These are phyloP conservation scores for Podaxis sp. DNA, from an alignment of 768 basidiomycete genomes.

Conservation along the genomic window DNA sequence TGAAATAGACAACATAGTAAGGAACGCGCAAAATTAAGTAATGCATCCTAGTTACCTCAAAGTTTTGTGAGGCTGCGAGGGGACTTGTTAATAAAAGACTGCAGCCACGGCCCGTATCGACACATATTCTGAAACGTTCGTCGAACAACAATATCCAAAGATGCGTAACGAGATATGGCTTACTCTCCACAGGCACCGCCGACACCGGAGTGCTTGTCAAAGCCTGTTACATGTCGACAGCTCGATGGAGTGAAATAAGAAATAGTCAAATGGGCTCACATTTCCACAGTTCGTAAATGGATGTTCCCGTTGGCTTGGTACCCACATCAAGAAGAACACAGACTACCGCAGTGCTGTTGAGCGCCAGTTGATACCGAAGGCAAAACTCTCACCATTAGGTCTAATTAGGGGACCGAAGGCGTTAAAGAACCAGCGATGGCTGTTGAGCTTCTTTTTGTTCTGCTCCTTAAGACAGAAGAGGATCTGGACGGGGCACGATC, in stretches of 20 bases:
- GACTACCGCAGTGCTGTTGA: constrained; percentile 42
- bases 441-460: constrained; percentile 97
- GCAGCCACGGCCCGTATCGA: constrained; percentile 76
- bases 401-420: constrained; percentile 87
- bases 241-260: background rate
- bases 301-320: constrained; percentile 92
- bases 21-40: background rate
- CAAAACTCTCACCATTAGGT: constrained; percentile 61
- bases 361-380: constrained; percentile 6
- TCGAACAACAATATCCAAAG: constrained; percentile 4
- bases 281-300: constrained; percentile 97
- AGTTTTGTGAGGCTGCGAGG: constrained; percentile 92
- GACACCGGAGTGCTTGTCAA: constrained; percentile 81
- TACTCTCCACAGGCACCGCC: constrained; percentile 97
- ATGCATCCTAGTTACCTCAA: constrained; percentile 54
- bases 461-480: constrained; percentile 93
- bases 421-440: constrained; percentile 98
- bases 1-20: constrained; percentile 25
- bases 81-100: constrained; percentile 71
- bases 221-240: constrained; percentile 44
- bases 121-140: constrained; percentile 60
- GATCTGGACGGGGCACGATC: constrained; percentile 81
- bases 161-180: constrained; percentile 17
- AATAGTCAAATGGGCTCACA: constrained; percentile 37
- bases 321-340: constrained; percentile 94